phyloP scores from a whole-genome alignment of 768 basidiomycete species.

The Boletus rubropictus region DNA sequence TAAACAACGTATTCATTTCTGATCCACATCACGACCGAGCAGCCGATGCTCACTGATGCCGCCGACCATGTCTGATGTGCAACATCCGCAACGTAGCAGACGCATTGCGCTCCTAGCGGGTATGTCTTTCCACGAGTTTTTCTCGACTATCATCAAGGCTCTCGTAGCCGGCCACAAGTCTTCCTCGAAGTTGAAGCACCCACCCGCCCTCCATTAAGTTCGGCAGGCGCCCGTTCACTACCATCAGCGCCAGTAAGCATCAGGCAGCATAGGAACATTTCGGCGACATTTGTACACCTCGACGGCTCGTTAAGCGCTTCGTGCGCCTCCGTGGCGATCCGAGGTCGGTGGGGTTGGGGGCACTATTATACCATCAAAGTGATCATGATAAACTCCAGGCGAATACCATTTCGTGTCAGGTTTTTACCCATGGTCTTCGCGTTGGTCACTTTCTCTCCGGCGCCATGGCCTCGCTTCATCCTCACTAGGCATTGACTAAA shows the following conservation, averaged over 20 bases:
- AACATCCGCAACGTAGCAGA: constrained; percentile 26
- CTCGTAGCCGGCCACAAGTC: constrained; percentile 24
- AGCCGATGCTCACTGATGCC: constrained; percentile 16
- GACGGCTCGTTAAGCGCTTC: background rate
- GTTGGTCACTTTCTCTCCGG: background rate
- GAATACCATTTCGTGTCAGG: constrained; percentile 4
- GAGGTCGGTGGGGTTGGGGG: background rate
- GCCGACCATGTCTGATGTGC: constrained; percentile 14
- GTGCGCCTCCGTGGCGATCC: constrained; percentile 5
- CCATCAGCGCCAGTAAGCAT: constrained; percentile 2
- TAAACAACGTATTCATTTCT: constrained; percentile 21
- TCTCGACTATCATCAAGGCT: constrained; percentile 9
- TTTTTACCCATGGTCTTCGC: constrained; percentile 9
- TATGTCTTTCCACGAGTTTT: constrained; percentile 15
- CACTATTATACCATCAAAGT: background rate
- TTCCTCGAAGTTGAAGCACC: constrained; percentile 14
- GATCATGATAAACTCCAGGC: constrained; percentile 1
- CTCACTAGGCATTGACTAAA: constrained; percentile 14
- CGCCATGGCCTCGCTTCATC: constrained; percentile 22
- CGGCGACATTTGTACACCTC: background rate
- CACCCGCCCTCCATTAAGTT: constrained; percentile 5
- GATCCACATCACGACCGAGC: constrained; percentile 20
- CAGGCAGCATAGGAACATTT: background rate
- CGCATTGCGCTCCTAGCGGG: constrained; percentile 9
- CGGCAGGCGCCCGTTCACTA: constrained; percentile 2